Evolutionary conservation across 768 basidiomycete species (phyloP), one percentile per base, ranked within the genome.

Genomic region (Leucocoprinus sp.): DNA sequence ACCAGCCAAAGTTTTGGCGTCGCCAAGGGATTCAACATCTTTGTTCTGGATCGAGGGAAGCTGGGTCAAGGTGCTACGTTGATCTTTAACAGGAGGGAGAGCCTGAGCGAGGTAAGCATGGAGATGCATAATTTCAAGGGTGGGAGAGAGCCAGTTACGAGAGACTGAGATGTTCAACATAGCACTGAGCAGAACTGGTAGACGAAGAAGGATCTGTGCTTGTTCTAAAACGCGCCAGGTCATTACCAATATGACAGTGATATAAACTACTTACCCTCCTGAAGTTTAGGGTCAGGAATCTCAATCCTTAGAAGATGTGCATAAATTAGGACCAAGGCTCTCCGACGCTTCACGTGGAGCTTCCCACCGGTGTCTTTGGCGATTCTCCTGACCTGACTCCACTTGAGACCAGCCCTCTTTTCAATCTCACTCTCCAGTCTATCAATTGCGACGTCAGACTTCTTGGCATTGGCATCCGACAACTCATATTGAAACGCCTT

Each of bases 51-150:
- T 72, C 15, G 77, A 76, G 11, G 95, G 93, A 2, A 98, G 70
- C 54, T 96, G 92, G 0, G 84, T 76, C 37, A 90, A 75, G 15
- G 57, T 64, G 8, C 68, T 57, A 9, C 60, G 59, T 15, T 71
- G 65, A 33, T 75, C 60, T 15, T 75, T 74, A 23, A 57, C 52
- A 2, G 84, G 84, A 3, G 78, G 65, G 15, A 93, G 66, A 0
- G 90, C 96, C 64, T 99, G 96, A 0, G 79, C 74, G 26, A 99
- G 69, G 61, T 81, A 80, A 3, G 87, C 78, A 53, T 93, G 84
- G 21, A 99, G 65, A 29, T 82, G 83, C 78, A 96, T 86, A 54
- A 82, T 70, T 23, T 76, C 68, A 28, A 93, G 67, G 0, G 89
- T 82, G 1, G 91, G 84, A 4, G 74, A 57, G 7, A 98, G 78